phyloP scores from a whole-genome alignment of 257 asterid genomes.

The Nicotiana benthamiana region DNA sequence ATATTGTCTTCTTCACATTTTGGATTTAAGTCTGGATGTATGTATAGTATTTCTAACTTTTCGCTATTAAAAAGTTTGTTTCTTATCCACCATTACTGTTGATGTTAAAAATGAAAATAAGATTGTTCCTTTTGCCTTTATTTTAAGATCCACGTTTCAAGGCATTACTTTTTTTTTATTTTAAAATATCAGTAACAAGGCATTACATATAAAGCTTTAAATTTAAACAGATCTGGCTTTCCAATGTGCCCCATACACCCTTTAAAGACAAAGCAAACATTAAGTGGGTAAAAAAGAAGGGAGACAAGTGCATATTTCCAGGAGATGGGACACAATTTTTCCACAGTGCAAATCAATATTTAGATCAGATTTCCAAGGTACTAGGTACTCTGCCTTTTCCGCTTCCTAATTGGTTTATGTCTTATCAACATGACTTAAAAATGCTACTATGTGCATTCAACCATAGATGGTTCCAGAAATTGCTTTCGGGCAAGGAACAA shows the following conservation, averaged over 20 bases:
- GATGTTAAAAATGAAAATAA: not conserved
- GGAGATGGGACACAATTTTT: slow-evolving; percentile 29
- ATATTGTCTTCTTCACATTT: not conserved
- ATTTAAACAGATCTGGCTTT: slow-evolving; percentile 43
- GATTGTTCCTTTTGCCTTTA: not conserved
- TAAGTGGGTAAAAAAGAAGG: slow-evolving; percentile 22
- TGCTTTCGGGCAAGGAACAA: slow-evolving; percentile 41
- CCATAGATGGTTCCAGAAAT: slow-evolving; percentile 52
- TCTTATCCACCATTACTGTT: not conserved
- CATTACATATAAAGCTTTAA: not conserved
- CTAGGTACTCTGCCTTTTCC: slow-evolving; percentile 31
- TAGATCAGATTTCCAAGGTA: slow-evolving; percentile 57
- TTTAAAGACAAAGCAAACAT: slow-evolving; percentile 23
- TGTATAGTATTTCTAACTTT: not conserved
- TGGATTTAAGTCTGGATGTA: not conserved
- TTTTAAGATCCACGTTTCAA: not conserved
- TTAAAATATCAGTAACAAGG: too few species aligned
- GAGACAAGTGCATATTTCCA: slow-evolving; percentile 29
- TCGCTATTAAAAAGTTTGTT: not conserved
- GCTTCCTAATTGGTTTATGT: not conserved
- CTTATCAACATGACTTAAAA: not conserved
- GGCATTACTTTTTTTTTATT: not conserved
- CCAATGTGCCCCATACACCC: slow-evolving; percentile 29
- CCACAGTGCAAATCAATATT: slow-evolving; percentile 26
- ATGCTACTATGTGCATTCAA: slow-evolving; percentile 11